Base-by-base conservation (phyloP, 2,329 filamentous ascomycete genomes). In the Trichoderma koningiopsis region DNA sequence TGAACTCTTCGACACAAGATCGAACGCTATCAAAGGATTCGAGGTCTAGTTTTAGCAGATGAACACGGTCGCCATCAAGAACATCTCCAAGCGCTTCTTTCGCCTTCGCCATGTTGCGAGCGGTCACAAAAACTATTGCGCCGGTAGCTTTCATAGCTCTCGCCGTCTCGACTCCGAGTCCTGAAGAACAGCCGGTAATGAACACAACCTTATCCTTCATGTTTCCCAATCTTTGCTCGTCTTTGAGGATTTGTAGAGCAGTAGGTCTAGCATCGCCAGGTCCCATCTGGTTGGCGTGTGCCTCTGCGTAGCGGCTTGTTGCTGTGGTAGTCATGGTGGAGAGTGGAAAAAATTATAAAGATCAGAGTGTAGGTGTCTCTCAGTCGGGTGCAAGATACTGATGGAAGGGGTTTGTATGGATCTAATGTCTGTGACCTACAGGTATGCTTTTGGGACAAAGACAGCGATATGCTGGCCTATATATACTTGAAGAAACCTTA, bases 91-190 rank as follows among this genome's bases (percentile, higher is more conserved):
- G 71, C 5, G 73, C 74, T 2, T 69, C 53, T 43, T 62, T 62
- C 1, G 74, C 75, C 58, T 77, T 77, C 10, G 72, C 70, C 10
- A 76, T 49, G 33, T 76, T 70, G 14, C 75, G 73, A 14, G 73
- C 73, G 4, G 74, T 75, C 29, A 77, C 55, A 31, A 73, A 76
- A 29, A 77, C 61, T 5, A 58, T 74, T 11, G 72, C 70, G 22
- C 76, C 75, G 0, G 85, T 83, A 13, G 78, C 74, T 27, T 78
- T 74, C 24, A 87, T 76, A 2, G 83, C 83, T 14, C 78, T 77
- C 2, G 78, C 80, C 2, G 82, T 84, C 70, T 84, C 82, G 27
- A 83, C 72, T 2, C 83, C 83, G 16, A 85, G 74, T 0, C 83
- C 83, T 19, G 81, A 78, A 24, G 80, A 80, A 4, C 74, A 75